Percentiles rank a stretch among this genome's conserved stretches.
These are phyloP conservation scores for Alternaria postmessia DNA, from an alignment of 2,329 filamentous ascomycete genomes.

Conservation along the genomic window DNA sequence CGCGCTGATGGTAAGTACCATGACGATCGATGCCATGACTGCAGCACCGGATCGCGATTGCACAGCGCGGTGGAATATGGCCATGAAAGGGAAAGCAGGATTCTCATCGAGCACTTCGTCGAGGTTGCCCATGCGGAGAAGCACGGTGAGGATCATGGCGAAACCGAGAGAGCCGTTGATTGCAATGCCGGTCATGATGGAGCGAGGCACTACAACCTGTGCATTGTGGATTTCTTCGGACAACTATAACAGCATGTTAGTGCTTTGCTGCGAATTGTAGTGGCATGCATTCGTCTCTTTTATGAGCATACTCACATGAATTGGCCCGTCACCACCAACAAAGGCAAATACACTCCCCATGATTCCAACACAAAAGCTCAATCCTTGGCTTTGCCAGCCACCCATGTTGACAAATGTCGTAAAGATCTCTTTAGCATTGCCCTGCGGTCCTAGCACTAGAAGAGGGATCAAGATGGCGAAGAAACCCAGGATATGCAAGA, in stretches of 20 bases:
- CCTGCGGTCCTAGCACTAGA: conserved; percentile 52
- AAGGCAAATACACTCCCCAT: conserved; percentile 47
- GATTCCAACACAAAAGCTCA: conserved; percentile 55
- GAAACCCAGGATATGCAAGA: conserved; percentile 60
- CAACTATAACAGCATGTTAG: conserved; percentile 23
- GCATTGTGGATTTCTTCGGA: conserved; percentile 45
- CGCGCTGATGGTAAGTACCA: conserved; percentile 45
- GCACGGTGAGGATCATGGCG: conserved; percentile 34
- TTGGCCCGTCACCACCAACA: conserved; percentile 48
- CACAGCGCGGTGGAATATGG: conserved; percentile 53
- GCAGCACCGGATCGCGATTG: conserved; percentile 51
- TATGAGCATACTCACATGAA: conserved; percentile 39
- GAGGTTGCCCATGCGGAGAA: conserved; percentile 48
- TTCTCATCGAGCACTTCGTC: conserved; percentile 36
- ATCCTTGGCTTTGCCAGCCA: conserved; percentile 53
- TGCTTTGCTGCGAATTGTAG: too few species aligned
- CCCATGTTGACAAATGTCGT: conserved; percentile 57
- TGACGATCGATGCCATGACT: conserved; percentile 50
- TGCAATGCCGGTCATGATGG: conserved; percentile 49
- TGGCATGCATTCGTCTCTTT: not conserved
- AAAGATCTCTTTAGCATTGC: conserved; percentile 53
- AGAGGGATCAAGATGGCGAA: conserved; percentile 60
- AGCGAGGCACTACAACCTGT: conserved; percentile 40
- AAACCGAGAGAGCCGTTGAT: conserved; percentile 52
- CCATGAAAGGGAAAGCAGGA: conserved; percentile 58